Conservation (phyloP, 2,329 filamentous ascomycete genomes). For the Paecilomyces niveus region DNA sequence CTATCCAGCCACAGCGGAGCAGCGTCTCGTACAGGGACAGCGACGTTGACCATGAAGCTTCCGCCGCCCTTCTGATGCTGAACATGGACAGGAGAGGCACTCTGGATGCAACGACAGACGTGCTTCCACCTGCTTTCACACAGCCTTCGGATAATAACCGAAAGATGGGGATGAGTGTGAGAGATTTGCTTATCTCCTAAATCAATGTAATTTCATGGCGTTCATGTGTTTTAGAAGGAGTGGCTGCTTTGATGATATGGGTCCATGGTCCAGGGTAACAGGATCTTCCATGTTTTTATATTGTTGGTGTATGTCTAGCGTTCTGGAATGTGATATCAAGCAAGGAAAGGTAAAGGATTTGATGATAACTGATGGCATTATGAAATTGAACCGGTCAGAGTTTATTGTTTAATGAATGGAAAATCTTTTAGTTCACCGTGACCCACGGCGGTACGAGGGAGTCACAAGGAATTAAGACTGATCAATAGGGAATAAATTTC, state of each 20-base stretch:
- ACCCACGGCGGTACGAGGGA: not conserved
- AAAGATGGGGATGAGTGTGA: conserved; percentile 48
- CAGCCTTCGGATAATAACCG: conserved; percentile 16
- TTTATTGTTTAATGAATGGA: not conserved
- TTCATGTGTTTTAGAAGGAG: not conserved
- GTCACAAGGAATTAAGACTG: not conserved
- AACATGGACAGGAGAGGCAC: conserved; percentile 65
- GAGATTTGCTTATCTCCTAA: conserved; percentile 47
- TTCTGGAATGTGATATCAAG: not conserved
- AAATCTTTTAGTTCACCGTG: not conserved
- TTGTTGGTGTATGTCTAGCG: not conserved
- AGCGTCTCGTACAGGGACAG: conserved; percentile 39
- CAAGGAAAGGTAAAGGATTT: not conserved
- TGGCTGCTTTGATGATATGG: not conserved
- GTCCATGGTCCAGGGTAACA: not conserved
- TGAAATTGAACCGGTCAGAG: not conserved
- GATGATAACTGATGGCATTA: not conserved
- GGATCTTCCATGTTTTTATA: not conserved
- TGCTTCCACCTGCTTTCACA: conserved; percentile 4
- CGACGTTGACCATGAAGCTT: conserved; percentile 69
- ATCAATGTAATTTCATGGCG: not conserved
- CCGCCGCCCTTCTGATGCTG: conserved; percentile 79
- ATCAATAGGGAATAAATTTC: no score
- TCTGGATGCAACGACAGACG: conserved; percentile 22
- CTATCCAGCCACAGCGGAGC: conserved; percentile 20